Conservation (phyloP, 2,329 filamentous ascomycete genomes). For the Uncinocarpus reesii region DNA sequence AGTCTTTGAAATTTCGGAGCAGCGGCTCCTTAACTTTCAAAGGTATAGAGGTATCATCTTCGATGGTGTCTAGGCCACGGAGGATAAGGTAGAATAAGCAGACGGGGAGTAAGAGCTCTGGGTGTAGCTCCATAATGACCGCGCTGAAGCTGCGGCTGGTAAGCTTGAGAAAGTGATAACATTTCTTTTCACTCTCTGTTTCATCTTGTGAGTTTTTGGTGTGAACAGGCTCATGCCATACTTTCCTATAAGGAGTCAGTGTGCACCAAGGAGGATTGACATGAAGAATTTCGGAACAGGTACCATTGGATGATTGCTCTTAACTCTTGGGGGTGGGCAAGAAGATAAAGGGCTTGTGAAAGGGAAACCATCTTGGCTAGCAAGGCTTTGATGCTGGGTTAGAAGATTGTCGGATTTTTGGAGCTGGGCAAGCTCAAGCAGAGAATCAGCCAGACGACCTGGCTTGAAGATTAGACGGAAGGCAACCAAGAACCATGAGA, state of each 20-base stretch:
- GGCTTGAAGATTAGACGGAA: neutral
- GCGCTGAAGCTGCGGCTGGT: slow-evolving; percentile 89
- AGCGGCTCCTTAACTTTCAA: slow-evolving; percentile 74
- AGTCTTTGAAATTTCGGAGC: slow-evolving; percentile 68
- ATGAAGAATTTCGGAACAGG: slow-evolving; percentile 8
- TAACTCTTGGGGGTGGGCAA: slow-evolving; percentile 65
- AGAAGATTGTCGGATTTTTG: no score
- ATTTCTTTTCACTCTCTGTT: slow-evolving; percentile 60
- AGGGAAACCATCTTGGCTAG: slow-evolving; percentile 32
- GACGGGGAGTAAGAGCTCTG: slow-evolving; percentile 81
- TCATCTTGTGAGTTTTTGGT: slow-evolving; percentile 68
- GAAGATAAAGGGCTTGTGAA: slow-evolving; percentile 55
- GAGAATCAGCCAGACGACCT: no score
- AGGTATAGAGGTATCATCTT: slow-evolving; percentile 93
- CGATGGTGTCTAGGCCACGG: slow-evolving; percentile 91
- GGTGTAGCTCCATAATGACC: slow-evolving; percentile 92
- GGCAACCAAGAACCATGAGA: neutral
- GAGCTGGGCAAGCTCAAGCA: no score
- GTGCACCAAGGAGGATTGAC: neutral
- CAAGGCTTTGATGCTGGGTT: no score
- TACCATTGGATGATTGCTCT: slow-evolving; percentile 85
- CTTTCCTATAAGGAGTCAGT: slow-evolving; percentile 53
- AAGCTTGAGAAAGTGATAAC: slow-evolving; percentile 74
- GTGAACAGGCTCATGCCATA: slow-evolving; percentile 94
- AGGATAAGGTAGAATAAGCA: slow-evolving; percentile 87